These are phyloP conservation scores for Metrosideros polymorpha DNA, from an alignment of 441 rosid genomes.

Conservation along the genomic window DNA sequence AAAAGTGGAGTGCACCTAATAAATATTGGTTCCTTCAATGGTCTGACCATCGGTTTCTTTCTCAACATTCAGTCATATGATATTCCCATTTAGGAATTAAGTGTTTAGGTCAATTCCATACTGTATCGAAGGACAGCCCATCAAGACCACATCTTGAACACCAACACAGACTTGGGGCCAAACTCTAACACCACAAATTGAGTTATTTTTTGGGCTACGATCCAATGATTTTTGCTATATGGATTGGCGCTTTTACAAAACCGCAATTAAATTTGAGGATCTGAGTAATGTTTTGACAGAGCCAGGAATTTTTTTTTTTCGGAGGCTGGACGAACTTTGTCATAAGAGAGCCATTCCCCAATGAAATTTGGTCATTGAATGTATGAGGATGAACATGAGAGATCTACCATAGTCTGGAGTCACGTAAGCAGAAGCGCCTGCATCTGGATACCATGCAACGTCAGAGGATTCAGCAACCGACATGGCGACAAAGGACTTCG, in stretches of 20 bases:
- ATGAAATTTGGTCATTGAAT: neutral
- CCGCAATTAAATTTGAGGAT: neutral
- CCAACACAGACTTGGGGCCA: neutral
- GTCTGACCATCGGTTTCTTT: neutral
- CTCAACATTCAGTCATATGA: neutral
- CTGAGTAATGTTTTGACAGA: neutral
- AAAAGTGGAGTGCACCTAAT: neutral
- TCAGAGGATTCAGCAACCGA: neutral
- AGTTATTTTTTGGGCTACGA: neutral
- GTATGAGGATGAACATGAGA: neutral
- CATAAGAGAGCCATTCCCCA: neutral
- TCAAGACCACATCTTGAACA: neutral
- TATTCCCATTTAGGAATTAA: neutral
- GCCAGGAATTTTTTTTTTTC: neutral
- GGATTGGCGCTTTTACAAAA: neutral
- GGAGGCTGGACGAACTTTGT: neutral
- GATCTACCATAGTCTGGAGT: neutral
- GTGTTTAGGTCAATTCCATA: neutral
- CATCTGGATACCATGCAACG: neutral
- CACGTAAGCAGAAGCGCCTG: neutral
- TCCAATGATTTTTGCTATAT: neutral
- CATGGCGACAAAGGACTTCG: neutral
- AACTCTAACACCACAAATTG: neutral
- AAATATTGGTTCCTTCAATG: neutral
- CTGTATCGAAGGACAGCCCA: neutral